Base-by-base conservation (phyloP, 2,329 filamentous ascomycete genomes). In the Pseudogymnoascus destructans region DNA sequence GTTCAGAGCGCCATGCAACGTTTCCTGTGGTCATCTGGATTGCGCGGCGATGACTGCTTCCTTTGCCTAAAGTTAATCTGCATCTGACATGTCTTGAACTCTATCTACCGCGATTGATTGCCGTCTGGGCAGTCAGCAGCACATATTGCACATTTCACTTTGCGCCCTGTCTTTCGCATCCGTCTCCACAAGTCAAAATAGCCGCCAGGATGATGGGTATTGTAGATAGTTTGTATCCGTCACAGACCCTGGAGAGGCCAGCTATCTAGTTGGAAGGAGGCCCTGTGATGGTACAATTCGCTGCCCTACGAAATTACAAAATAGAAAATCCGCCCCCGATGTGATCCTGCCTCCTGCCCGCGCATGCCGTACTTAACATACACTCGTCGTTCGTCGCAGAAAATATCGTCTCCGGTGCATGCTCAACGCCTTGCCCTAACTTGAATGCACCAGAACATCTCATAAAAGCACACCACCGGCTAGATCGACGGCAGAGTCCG, bases 161-260 rank as follows among this genome's bases (percentile, higher is more conserved):
- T 49, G 3, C 23, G 9, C 11, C 8, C 35, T 38, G 2, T n/a
- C 19, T 9, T 15, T 10, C 23, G 17, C 23, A 7, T 10, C 23
- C 6, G n/a, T 11, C 17, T 21, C 21, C 36, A 40, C 36, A 40
- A 19, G 13, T 46, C n/a, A 17, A 49, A 6, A 17, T 1, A 9
- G 10, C 30, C 23, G 42, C 42, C 7, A 49, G 23, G n/a, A 5
- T 49, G 15, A 10, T 38, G n/a, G 5, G 23, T 49, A 49, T 30
- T 49, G 42, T 49, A 49, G 42, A 49, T 49, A 49, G 42, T 49
- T 30, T 49, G 42, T 49, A 49, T 49, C 42, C 42, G 42, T 49
- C 42, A 49, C 42, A 17, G 42, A 49, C 42, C 42, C 42, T 49
- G 42, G 21, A 49, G 42, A 49, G 42, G 42, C 42, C 42, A 49